A percentile compares a stretch with the other conserved stretches of the same genome.
Evolutionary conservation across 768 basidiomycete genomes (phyloP).

Genomic region (Lactarius sp.): DNA sequence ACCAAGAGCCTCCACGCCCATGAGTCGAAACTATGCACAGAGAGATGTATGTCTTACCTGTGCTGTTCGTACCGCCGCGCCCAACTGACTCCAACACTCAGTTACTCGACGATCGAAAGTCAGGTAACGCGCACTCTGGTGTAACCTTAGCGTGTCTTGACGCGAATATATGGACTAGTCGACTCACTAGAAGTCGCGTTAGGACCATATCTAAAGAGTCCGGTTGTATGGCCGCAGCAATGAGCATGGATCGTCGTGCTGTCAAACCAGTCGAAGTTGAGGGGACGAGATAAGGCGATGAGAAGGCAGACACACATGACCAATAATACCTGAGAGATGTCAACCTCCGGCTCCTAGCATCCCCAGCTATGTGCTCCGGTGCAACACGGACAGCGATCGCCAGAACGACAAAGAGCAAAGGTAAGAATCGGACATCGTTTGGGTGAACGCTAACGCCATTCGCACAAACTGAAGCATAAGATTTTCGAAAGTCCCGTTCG

Average conservation of each 20-base stretch:
- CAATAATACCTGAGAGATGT: conserved; percentile 91
- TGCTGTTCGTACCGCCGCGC: conserved; percentile 87
- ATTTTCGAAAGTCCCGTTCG: conserved; percentile 71
- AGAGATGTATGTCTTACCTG: conserved; percentile 37
- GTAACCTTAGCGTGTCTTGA: conserved; percentile 21
- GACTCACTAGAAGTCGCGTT: conserved; percentile 68
- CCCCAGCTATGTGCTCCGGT: conserved; percentile 79
- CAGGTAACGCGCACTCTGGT: conserved; percentile 63
- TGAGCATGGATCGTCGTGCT: conserved; percentile 85
- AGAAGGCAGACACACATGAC: conserved; percentile 66
- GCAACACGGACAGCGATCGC: conserved; percentile 83
- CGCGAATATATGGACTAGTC: not conserved
- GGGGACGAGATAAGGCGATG: conserved; percentile 7
- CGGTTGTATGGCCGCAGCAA: conserved; percentile 90
- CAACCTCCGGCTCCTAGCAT: conserved; percentile 66
- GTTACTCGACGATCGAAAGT: conserved; percentile 81
- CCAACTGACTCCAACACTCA: conserved; percentile 94
- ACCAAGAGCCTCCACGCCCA: conserved; percentile 56
- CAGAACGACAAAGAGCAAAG: conserved; percentile 88
- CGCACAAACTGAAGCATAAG: conserved; percentile 59
- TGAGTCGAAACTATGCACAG: not conserved
- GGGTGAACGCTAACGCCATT: conserved; percentile 65
- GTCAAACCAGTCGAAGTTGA: conserved; percentile 24
- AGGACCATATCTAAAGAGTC: conserved; percentile 92
- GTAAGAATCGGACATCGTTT: conserved; percentile 78